A percentile compares a stretch with the other conserved stretches of the same genome.
Conservation (phyloP, 2,329 filamentous ascomycete genomes). For the Cladophialophora bantiana region DNA sequence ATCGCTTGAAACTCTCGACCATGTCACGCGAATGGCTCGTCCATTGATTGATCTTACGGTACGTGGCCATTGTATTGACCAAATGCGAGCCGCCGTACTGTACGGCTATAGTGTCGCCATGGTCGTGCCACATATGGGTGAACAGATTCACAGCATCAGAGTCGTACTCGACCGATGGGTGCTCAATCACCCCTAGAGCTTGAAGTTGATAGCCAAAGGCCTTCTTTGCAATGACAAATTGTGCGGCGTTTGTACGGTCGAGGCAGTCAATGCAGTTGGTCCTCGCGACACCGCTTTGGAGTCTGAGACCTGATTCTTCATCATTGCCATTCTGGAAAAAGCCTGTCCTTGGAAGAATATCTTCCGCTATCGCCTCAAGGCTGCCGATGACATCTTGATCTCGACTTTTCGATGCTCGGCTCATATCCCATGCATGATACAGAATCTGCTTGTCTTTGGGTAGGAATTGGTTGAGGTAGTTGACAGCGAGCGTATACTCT, state of each 20-base stretch:
- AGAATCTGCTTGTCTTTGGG: constrained; percentile 84
- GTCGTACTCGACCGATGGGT: constrained; percentile 84
- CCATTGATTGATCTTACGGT: constrained; percentile 99
- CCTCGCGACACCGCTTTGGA: constrained; percentile 90
- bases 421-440: constrained; percentile 98
- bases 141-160: constrained; percentile 96
- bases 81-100: constrained; percentile 97
- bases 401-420: constrained; percentile 86
- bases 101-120: constrained; percentile 96
- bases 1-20: constrained; percentile 98
- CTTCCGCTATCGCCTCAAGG: constrained; percentile 86
- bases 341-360: constrained; percentile 82
- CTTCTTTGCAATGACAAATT: constrained; percentile 96
- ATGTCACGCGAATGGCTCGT: constrained; percentile 96
- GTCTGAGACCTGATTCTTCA: constrained; percentile 66
- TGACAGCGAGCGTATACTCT: constrained; percentile 85
- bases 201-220: constrained; percentile 91
- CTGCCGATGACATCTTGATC: constrained; percentile 95
- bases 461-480: constrained; percentile 93
- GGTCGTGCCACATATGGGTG: constrained; percentile 97
- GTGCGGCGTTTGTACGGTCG: constrained; percentile 94
- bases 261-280: constrained; percentile 99
- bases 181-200: constrained; percentile 83
- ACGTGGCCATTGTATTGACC: constrained; percentile 99
- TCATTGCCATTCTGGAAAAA: constrained; percentile 94